These are phyloP conservation scores for Puccinellia tenuiflora DNA, from an alignment of 176 grass and related monocot species.

Conservation along the genomic window DNA sequence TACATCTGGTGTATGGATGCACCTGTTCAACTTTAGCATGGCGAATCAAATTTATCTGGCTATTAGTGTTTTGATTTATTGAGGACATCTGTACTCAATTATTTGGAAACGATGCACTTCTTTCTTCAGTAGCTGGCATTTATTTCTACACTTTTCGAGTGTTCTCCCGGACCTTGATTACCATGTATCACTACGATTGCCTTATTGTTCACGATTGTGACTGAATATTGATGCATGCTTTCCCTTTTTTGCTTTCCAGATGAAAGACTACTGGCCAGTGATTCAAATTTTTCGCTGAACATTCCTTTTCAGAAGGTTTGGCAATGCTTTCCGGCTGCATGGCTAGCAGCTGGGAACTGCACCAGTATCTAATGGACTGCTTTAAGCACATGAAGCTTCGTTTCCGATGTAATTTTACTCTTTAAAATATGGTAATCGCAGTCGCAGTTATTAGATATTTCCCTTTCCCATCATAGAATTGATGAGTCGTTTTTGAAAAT, in stretches of 20 bases:
- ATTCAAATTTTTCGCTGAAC: background rate
- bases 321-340: background rate
- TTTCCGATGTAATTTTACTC: background rate
- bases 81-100: background rate
- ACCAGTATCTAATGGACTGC: background rate
- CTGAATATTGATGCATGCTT: background rate
- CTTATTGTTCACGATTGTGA: background rate
- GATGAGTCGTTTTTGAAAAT: background rate
- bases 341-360: background rate
- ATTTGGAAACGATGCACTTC: background rate
- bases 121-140: background rate
- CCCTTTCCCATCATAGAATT: background rate
- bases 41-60: background rate
- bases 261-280: background rate
- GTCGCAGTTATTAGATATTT: background rate
- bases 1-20: background rate
- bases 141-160: background rate
- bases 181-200: background rate
- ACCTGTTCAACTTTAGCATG: background rate
- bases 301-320: background rate
- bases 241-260: background rate
- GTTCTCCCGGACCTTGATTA: background rate
- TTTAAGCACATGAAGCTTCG: conserved; percentile 1
- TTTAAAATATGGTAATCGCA: background rate
- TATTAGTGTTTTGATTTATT: background rate